Evolutionary conservation across 2,329 filamentous ascomycete species (phyloP).

Genomic region (Sporothrix sp.): DNA sequence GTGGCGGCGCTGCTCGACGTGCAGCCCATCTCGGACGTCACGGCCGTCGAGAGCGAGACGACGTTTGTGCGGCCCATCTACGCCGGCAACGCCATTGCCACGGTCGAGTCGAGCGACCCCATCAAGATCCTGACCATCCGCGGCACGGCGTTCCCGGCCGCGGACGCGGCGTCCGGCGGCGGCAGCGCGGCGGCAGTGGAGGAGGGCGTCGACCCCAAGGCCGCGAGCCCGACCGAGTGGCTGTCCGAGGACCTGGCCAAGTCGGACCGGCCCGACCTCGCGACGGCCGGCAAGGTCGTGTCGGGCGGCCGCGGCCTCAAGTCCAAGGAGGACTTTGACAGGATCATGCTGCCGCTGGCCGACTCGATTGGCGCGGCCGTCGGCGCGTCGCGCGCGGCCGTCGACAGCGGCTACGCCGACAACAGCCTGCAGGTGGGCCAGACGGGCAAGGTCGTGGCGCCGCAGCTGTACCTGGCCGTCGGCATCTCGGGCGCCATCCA

Average conservation of each 20-base stretch:
- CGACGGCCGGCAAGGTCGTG: constrained; percentile 80
- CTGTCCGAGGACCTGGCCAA: constrained; percentile 86
- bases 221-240: constrained; percentile 69
- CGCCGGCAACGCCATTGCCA: constrained; percentile 93
- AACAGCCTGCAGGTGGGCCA: constrained; percentile 98
- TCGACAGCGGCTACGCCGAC: constrained; percentile 95
- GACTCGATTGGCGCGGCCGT: constrained; percentile 92
- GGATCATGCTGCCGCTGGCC: constrained; percentile 80
- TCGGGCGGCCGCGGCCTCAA: constrained; percentile 91
- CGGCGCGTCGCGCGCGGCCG: constrained; percentile 86
- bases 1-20: constrained; percentile 85
- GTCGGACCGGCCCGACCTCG: constrained; percentile 87
- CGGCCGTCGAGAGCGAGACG: constrained; percentile 73
- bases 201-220: constrained; percentile 76
- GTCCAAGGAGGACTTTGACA: constrained; percentile 96
- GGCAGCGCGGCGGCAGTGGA: constrained; percentile 70
- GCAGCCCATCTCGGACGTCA: constrained; percentile 92
- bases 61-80: constrained; percentile 97
- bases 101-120: constrained; percentile 77
- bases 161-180: constrained; percentile 42
- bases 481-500: constrained; percentile 97
- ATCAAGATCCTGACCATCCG: constrained; percentile 88
- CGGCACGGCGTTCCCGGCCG: constrained; percentile 79
- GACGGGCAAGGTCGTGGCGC: constrained; percentile 96
- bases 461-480: constrained; percentile 87